phyloP scores from a whole-genome alignment of 441 rosid species.

The Arabidopsis lyrata region DNA sequence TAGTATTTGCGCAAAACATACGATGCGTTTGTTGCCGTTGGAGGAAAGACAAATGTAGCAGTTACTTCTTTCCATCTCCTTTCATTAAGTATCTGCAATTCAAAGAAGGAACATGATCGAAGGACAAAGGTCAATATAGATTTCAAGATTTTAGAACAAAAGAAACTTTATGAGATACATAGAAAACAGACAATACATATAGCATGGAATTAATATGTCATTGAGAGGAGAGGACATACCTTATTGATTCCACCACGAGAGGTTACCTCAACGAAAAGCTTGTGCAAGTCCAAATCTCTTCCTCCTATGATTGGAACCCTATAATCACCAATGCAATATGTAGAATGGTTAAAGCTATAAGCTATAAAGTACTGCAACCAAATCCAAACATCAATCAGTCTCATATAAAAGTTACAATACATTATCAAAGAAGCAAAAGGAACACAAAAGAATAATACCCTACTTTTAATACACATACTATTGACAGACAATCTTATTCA shows the following conservation, averaged over 20 bases:
- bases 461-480: neutral
- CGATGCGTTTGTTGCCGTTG: constrained; percentile 97
- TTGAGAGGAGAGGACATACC: constrained; percentile 50
- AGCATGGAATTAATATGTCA: neutral
- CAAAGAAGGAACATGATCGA: constrained; percentile 30
- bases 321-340: constrained; percentile 30
- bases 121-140: neutral
- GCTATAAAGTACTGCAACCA: constrained; percentile 7
- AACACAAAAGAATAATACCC: neutral
- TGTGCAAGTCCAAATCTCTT: constrained; percentile 85
- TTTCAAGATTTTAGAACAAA: neutral
- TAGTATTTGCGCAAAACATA: constrained; percentile 95
- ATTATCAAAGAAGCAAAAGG: neutral
- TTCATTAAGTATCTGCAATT: constrained; percentile 75
- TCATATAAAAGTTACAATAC: neutral
- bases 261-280: constrained; percentile 91
- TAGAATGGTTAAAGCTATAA: neutral
- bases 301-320: constrained; percentile 98
- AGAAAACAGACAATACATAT: neutral
- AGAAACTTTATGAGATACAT: neutral
- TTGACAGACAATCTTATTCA: neutral
- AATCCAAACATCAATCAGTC: neutral
- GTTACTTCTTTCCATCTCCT: constrained; percentile 97
- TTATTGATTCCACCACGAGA: constrained; percentile 93
- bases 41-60: constrained; percentile 90